Base-by-base conservation (phyloP, 768 basidiomycete species). In the Coprinellus micaceus region DNA sequence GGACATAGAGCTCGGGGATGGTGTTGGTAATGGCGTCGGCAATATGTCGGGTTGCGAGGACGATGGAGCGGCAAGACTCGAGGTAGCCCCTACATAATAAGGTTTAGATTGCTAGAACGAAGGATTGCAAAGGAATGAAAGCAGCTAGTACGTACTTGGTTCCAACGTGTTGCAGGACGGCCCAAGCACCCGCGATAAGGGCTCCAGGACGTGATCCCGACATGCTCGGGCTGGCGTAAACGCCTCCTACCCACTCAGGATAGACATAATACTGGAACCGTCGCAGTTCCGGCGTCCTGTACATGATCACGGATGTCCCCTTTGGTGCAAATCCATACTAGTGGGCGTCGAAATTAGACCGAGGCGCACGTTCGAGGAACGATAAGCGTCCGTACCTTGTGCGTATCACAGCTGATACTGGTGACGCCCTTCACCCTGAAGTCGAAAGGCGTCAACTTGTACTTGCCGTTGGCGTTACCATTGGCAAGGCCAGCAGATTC, bases 251-350 rank as follows among this genome's bases (percentile, higher is more conserved):
- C 94, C 94, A 97, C 45, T 77, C 70, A 3, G 93, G 82, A 60
- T 84, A 85, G 43, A 95, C 78, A 61, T 93, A 95, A 75, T 96
- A 97, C 67, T 96, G 94, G 66, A 85, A 82, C 61, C 78, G 75
- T 53, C 94, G 82, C 6, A 97, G 77, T 46, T 86, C 83, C 25
- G 86, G 77, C 37, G 86, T 77, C 17, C 86, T 84, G 72, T 97
- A 98, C 94, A 98, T 97, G 64, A 98, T 85, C 40, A 97, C 92
- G 15, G 94, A 97, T 12, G 89, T 86, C 52, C 88, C 95, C 90
- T 98, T 98, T 13, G 94, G 94, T 21, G 94, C 86, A 69, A 96
- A 97, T 19, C 92, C 94, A 71, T 96, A 95, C 87, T 94, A 58
- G 21, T 61, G 57, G 49, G 58, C 24, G 12, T 25, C 2, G 26